These are phyloP conservation scores for Verticillium nubilum DNA, from an alignment of 2,329 filamentous ascomycete genomes.

Conservation along the genomic window DNA sequence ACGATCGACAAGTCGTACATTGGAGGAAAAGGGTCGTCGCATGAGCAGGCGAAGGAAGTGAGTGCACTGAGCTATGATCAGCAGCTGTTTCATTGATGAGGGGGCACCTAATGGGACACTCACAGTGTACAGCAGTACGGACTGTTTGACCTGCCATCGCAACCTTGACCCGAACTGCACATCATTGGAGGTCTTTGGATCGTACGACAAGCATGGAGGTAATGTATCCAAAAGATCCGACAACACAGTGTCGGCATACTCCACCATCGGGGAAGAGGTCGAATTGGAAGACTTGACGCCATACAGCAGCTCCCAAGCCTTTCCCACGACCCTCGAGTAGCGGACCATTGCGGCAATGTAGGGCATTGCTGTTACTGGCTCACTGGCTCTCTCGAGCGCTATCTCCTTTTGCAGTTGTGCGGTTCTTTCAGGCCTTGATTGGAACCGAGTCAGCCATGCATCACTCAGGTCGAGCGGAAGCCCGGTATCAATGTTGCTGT, in stretches of 20 bases:
- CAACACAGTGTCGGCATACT: slow-evolving; percentile 5
- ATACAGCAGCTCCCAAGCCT: slow-evolving; percentile 6
- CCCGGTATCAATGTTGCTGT: background rate
- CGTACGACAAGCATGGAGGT: slow-evolving; percentile 2
- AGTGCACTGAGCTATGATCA: background rate
- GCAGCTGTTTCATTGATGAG: background rate
- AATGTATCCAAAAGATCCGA: slow-evolving; percentile 3
- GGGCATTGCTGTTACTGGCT: slow-evolving; percentile 1
- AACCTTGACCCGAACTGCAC: background rate
- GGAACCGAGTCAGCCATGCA: slow-evolving; percentile 3
- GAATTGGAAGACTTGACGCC: background rate
- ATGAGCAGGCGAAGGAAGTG: slow-evolving; percentile 6
- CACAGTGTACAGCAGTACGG: slow-evolving; percentile 5
- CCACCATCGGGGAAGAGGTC: slow-evolving; percentile 3
- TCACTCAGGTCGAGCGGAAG: slow-evolving; percentile 5
- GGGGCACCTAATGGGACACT: background rate
- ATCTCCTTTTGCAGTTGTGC: background rate
- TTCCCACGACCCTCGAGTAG: slow-evolving; percentile 4
- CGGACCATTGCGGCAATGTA: slow-evolving; percentile 3
- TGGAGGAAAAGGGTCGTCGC: slow-evolving; percentile 1
- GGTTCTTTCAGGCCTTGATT: background rate
- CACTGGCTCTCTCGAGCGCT: background rate
- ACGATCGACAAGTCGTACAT: background rate
- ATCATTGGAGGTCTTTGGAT: background rate
- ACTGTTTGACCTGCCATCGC: slow-evolving; percentile 8